These are phyloP conservation scores for Diddensiella santjacobensis DNA, from an alignment of 805 yeast species.

Conservation along the genomic window DNA sequence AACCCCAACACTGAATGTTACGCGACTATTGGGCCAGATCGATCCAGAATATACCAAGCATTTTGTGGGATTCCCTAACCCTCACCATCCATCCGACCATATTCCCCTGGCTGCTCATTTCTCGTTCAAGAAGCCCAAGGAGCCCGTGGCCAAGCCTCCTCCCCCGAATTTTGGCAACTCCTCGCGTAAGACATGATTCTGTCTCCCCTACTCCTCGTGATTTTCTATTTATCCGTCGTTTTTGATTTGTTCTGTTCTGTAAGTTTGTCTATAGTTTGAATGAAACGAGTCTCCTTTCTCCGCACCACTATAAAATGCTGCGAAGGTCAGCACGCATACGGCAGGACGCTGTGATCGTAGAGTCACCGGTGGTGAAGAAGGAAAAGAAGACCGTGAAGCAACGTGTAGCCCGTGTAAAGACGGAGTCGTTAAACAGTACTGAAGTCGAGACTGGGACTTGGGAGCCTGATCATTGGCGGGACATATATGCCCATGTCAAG, in stretches of 20 bases:
- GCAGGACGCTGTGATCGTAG: not conserved
- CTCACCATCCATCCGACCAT: conserved; percentile 92
- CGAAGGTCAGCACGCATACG: conserved; percentile 1
- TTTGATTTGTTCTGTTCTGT: not conserved
- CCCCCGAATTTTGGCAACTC: conserved; percentile 23
- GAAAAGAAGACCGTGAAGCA: too few relatives aligned
- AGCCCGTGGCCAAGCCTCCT: conserved; percentile 18
- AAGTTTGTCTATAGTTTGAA: conserved; percentile 2
- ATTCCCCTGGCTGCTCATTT: conserved; percentile 80
- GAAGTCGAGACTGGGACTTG: conserved; percentile 1
- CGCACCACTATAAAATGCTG: not conserved
- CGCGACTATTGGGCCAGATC: conserved; percentile 79
- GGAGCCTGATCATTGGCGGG: conserved; percentile 30
- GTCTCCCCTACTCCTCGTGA: not conserved
- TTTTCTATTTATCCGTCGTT: not conserved
- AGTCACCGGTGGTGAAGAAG: not conserved
- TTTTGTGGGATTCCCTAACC: conserved; percentile 89
- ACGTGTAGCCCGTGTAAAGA: too few relatives aligned
- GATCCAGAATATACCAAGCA: conserved; percentile 73
- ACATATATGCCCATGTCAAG: conserved; percentile 39
- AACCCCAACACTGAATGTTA: conserved; percentile 71
- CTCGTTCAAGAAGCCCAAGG: conserved; percentile 46
- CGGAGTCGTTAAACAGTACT: too few relatives aligned
- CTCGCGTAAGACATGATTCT: conserved; percentile 10
- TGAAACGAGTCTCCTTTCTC: not conserved